Percentiles rank a stretch among this genome's conserved stretches.
Conservation (phyloP, 2,329 filamentous ascomycete genomes). For the Endoconidiophora polonica region DNA sequence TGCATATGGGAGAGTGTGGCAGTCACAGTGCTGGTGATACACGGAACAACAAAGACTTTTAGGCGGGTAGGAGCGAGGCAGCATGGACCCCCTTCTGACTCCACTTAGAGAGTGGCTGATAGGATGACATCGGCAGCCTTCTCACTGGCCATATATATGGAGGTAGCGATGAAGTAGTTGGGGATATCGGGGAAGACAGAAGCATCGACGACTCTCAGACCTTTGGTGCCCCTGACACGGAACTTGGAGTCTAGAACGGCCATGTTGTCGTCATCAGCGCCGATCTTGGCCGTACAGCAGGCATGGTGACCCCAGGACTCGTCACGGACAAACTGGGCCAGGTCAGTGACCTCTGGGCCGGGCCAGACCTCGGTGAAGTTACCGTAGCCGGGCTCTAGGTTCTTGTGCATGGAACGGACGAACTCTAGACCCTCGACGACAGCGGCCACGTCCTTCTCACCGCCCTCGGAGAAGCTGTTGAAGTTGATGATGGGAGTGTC, state of each 20-base stretch:
- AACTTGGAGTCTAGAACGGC: constrained; percentile 42
- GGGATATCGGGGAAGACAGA: constrained; percentile 36
- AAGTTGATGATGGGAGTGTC: constrained; percentile 48
- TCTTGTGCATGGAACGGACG: constrained; percentile 16
- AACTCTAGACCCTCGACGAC: constrained; percentile 22
- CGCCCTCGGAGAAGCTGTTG: constrained; percentile 33
- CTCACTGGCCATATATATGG: constrained; percentile 41
- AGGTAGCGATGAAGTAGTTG: constrained; percentile 30
- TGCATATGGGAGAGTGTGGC: background rate
- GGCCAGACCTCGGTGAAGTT: constrained; percentile 11
- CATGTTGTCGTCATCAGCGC: constrained; percentile 33
- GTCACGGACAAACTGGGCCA: constrained; percentile 22
- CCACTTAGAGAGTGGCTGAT: background rate
- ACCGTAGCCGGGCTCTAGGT: constrained; percentile 15
- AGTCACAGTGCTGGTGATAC: background rate
- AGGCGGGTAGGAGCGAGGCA: background rate
- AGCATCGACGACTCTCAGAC: constrained; percentile 45
- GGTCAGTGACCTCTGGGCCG: constrained; percentile 14
- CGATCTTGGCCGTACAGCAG: constrained; percentile 39
- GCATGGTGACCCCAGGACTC: constrained; percentile 39
- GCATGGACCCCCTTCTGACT: background rate
- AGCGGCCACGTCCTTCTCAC: constrained; percentile 27
- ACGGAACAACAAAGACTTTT: background rate
- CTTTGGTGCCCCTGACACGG: constrained; percentile 35
- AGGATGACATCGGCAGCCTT: constrained; percentile 43